Evolutionary conservation across 2,329 filamentous ascomycete species (phyloP).

Genomic region (Verticillium nonalfalfae): DNA sequence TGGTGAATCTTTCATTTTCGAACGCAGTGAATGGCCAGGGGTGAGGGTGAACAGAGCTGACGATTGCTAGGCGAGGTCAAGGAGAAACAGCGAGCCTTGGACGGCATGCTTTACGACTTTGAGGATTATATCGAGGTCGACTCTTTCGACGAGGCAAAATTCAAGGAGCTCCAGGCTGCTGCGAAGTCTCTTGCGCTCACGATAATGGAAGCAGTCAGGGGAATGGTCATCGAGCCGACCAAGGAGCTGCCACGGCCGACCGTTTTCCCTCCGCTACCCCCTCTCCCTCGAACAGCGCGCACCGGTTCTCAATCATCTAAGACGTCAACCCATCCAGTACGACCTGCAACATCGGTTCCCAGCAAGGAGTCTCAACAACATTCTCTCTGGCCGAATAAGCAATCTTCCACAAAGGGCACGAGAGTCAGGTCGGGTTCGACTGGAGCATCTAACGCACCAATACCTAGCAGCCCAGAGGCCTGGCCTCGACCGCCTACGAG

Average conservation of each 20-base stretch:
- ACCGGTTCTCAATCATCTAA: not conserved
- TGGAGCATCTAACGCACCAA: not conserved
- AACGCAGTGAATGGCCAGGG: not conserved
- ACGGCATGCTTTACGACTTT: constrained; percentile 40
- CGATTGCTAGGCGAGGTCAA: not conserved
- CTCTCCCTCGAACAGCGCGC: constrained; percentile 1
- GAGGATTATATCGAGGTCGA: constrained; percentile 45
- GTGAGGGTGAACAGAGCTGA: not conserved
- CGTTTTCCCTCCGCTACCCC: constrained; percentile 7
- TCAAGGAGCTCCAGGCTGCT: constrained; percentile 37
- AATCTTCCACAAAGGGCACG: not conserved
- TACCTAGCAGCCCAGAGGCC: not conserved
- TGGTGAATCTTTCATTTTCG: not conserved
- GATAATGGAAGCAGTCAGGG: constrained; percentile 18
- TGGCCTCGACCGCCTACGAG: not conserved
- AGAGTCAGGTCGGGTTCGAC: not conserved
- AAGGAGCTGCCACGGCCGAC: constrained; percentile 2
- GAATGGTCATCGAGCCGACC: constrained; percentile 14
- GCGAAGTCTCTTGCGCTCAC: constrained; percentile 31
- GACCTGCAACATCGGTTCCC: not conserved
- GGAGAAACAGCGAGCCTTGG: constrained; percentile 18
- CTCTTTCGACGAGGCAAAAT: constrained; percentile 42
- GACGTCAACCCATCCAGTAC: not conserved
- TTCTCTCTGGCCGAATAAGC: not conserved
- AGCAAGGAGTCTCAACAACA: not conserved